Conservation (phyloP, 2,329 filamentous ascomycete genomes). For the Knufia fluminis region DNA sequence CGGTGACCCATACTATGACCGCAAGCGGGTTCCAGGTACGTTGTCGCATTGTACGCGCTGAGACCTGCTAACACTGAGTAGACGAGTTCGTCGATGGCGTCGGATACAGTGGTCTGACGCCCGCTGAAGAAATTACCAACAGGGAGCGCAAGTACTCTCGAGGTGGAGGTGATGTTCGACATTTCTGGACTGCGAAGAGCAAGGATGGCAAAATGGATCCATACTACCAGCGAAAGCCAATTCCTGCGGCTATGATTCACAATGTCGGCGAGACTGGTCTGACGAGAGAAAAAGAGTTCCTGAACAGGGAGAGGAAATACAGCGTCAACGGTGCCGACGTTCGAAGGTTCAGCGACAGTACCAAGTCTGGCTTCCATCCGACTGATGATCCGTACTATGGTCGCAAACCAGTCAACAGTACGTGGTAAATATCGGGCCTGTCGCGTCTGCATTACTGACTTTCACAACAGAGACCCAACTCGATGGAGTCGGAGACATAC, state of each 20-base stretch:
- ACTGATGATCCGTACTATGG: slow-evolving; percentile 20
- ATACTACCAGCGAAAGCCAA: slow-evolving; percentile 6
- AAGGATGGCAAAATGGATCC: slow-evolving; percentile 7
- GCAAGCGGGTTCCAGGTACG: slow-evolving; percentile 19
- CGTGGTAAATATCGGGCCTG: not conserved
- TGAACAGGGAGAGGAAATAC: slow-evolving; percentile 21
- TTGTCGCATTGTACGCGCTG: not conserved
- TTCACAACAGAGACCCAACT: slow-evolving; percentile 5
- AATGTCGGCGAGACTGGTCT: slow-evolving; percentile 18
- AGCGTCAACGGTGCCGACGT: slow-evolving; percentile 19
- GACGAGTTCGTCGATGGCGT: slow-evolving; percentile 16
- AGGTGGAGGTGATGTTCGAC: slow-evolving; percentile 18
- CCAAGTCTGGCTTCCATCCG: slow-evolving; percentile 15
- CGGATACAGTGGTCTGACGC: slow-evolving; percentile 17
- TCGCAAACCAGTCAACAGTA: slow-evolving; percentile 18
- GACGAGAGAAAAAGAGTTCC: slow-evolving; percentile 20
- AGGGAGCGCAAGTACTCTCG: slow-evolving; percentile 21
- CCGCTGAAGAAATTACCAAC: slow-evolving; percentile 18
- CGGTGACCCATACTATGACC: slow-evolving; percentile 21
- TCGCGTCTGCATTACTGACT: not conserved
- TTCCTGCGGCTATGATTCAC: slow-evolving; percentile 11
- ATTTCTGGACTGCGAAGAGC: slow-evolving; percentile 13
- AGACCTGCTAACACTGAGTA: slow-evolving; percentile 12
- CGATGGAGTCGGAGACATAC: slow-evolving; percentile 14
- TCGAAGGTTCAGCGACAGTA: slow-evolving; percentile 19